Conservation (phyloP, 75 land plant species). For the Picea glauca region DNA sequence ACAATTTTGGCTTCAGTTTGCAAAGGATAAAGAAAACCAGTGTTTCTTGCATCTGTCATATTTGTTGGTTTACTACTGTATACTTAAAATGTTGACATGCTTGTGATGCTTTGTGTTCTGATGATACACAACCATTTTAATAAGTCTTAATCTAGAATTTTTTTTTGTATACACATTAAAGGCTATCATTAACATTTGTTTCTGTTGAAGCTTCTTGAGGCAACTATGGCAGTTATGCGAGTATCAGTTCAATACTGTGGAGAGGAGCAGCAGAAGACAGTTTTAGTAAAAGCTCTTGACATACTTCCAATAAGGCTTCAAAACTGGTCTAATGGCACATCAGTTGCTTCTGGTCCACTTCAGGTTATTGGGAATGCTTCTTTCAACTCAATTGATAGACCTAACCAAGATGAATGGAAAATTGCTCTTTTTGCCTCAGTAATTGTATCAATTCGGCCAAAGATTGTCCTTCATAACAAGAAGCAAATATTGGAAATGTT, state of each 20-base stretch:
- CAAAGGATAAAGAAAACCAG: neutral
- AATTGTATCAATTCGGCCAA: conserved; percentile 59
- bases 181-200: neutral
- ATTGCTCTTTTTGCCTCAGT: conserved; percentile 62
- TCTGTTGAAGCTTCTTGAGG: conserved; percentile 49
- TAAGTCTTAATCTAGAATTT: neutral
- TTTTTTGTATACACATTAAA: neutral
- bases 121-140: neutral
- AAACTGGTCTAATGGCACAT: neutral
- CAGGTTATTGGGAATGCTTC: neutral
- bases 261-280: conserved; percentile 29
- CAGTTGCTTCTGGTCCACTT: neutral
- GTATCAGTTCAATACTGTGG: conserved; percentile 45
- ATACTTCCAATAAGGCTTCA: conserved; percentile 20
- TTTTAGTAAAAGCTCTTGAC: conserved; percentile 40
- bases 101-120: neutral
- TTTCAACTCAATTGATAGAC: neutral
- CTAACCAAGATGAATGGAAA: conserved; percentile 44
- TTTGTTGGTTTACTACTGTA: neutral
- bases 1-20: neutral
- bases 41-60: neutral
- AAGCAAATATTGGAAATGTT: conserved; percentile 29
- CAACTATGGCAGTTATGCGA: conserved; percentile 44
- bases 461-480: conserved; percentile 32
- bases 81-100: neutral